Evolutionary conservation across 345 rosid species (phyloP).

Genomic region (Leavenworthia alabamica): DNA sequence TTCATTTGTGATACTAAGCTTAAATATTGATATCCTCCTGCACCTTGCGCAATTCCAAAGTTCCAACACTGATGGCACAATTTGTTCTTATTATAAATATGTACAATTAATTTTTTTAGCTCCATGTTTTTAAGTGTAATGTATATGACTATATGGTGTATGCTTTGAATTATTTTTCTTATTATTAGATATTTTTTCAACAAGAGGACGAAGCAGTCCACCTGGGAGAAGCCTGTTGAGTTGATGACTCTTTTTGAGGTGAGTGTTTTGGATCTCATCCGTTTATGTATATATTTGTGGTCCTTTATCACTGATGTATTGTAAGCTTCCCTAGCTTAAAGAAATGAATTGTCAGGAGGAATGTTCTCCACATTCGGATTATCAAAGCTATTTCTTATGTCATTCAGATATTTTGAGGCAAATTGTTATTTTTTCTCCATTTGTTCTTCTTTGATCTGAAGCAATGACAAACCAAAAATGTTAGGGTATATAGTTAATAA

Average conservation of each 20-base stretch:
- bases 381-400: conserved; percentile 3
- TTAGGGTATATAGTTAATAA: conserved; percentile 14
- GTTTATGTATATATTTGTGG: conserved; percentile 1
- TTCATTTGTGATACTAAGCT: background rate
- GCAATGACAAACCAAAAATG: background rate
- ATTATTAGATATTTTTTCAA: conserved; percentile 74
- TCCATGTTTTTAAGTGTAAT: conserved; percentile 8
- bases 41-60: background rate
- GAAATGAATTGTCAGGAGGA: conserved; percentile 5
- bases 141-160: conserved; percentile 8
- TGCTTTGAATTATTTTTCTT: conserved; percentile 13
- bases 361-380: background rate
- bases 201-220: conserved; percentile 67
- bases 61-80: background rate
- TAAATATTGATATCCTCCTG: background rate
- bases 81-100: background rate
- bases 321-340: conserved; percentile 16
- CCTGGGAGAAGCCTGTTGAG: conserved; percentile 93
- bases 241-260: conserved; percentile 94
- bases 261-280: conserved; percentile 28
- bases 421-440: background rate
- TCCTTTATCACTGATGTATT: background rate
- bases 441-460: conserved; percentile 11
- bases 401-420: background rate
- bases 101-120: background rate